A percentile compares a stretch with the other conserved stretches of the same genome.
Evolutionary conservation across 441 rosid species (phyloP).

Genomic region (Populus hybrid): DNA sequence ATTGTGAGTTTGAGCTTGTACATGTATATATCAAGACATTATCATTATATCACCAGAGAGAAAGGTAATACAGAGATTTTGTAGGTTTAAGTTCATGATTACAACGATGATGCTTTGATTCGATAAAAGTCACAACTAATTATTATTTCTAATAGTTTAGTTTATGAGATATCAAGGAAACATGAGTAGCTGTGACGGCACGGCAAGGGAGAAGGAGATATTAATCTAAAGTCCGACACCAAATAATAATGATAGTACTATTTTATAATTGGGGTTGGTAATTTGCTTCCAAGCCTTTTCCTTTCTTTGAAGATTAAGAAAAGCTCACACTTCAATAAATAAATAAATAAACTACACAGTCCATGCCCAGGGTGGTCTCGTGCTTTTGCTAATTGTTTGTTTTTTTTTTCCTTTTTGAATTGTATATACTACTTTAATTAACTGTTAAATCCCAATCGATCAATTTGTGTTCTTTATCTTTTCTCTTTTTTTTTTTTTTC

Average conservation of each 20-base stretch:
- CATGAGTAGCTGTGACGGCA: slow-evolving; percentile 43
- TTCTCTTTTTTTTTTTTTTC: no score
- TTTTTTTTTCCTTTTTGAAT: no score
- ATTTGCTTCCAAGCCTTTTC: slow-evolving; percentile 1
- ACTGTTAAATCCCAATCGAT: background rate
- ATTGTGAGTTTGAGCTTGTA: slow-evolving; percentile 16
- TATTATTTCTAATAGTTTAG: slow-evolving; percentile 4
- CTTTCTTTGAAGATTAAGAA: slow-evolving; percentile 14
- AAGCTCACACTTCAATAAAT: background rate
- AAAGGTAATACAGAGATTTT: background rate
- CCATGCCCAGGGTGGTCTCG: background rate
- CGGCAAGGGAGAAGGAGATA: slow-evolving; percentile 20
- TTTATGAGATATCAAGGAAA: slow-evolving; percentile 7
- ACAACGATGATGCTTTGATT: background rate
- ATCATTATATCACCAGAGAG: slow-evolving; percentile 6
- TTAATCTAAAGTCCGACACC: background rate
- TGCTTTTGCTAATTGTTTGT: background rate
- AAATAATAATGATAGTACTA: background rate
- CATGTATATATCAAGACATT: slow-evolving; percentile 9
- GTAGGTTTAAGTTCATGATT: background rate
- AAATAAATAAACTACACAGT: background rate
- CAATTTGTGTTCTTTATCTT: no score
- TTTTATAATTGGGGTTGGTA: slow-evolving; percentile 10
- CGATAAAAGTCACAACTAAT: background rate
- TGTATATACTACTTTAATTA: background rate